Evolutionary conservation across 495 filamentous ascomycete species (phyloP).

Genomic region (Oleoguttula mirabilis): DNA sequence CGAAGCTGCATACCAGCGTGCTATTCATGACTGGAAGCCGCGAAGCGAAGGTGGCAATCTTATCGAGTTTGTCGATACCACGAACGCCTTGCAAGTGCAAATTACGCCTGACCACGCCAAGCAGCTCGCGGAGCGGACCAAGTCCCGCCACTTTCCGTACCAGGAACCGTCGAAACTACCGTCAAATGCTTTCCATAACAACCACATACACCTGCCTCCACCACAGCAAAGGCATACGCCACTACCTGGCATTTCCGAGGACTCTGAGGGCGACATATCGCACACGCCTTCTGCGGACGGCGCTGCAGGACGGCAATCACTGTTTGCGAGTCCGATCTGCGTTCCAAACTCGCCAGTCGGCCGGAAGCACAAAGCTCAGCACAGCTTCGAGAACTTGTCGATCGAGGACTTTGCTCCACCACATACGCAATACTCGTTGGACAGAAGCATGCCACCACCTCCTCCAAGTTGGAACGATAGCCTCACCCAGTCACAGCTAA

Average conservation of each 20-base stretch:
- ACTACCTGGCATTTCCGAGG: background rate
- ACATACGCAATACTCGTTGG: no score
- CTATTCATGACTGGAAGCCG: constrained; percentile 41
- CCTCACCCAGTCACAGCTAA: no score
- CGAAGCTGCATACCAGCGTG: constrained; percentile 36
- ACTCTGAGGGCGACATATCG: no score
- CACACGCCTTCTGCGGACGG: no score
- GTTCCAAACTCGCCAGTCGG: no score
- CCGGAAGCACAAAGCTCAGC: no score
- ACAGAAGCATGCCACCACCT: no score
- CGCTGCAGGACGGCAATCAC: no score
- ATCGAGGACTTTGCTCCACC: no score
- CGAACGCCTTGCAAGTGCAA: background rate
- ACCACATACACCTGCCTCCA: background rate
- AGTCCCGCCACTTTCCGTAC: background rate
- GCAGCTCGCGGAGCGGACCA: background rate
- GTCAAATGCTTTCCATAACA: background rate
- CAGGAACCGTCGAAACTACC: background rate
- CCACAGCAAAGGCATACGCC: background rate
- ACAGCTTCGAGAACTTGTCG: no score
- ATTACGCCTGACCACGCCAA: background rate
- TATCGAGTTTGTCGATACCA: constrained; percentile 21
- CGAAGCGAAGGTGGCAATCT: constrained; percentile 16
- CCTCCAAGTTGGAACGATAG: no score
- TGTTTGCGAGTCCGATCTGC: no score